These are phyloP conservation scores for Epichloe sibirici DNA, from an alignment of 2,329 filamentous ascomycete species.

Conservation along the genomic window DNA sequence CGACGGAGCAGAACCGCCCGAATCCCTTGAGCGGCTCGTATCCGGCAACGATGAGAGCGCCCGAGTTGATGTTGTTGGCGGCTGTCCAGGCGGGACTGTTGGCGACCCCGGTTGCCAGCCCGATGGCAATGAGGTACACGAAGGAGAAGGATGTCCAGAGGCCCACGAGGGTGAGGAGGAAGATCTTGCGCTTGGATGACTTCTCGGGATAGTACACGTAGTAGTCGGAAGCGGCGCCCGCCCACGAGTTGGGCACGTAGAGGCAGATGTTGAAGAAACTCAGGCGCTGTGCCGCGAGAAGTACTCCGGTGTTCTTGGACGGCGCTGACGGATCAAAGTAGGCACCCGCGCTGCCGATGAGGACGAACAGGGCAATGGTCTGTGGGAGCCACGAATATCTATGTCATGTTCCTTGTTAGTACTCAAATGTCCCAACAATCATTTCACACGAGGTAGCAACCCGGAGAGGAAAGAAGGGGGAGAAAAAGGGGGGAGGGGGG, in stretches of 20 bases:
- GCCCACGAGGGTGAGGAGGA: constrained; percentile 56
- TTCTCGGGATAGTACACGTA: constrained; percentile 62
- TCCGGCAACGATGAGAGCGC: constrained; percentile 45
- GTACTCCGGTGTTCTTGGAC: constrained; percentile 49
- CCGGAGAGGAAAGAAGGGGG: background rate
- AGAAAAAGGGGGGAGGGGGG: no score
- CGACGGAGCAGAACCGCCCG: constrained; percentile 42
- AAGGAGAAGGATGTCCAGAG: constrained; percentile 50
- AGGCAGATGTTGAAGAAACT: constrained; percentile 61
- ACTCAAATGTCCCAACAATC: background rate
- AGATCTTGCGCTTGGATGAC: constrained; percentile 49
- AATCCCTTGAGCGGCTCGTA: constrained; percentile 41
- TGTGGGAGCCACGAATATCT: constrained; percentile 44
- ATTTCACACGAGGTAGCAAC: no score
- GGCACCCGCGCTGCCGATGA: constrained; percentile 52
- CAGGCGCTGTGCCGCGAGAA: constrained; percentile 43
- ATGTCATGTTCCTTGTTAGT: background rate
- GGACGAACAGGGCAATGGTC: constrained; percentile 61
- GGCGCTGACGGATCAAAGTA: constrained; percentile 51
- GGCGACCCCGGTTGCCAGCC: constrained; percentile 39
- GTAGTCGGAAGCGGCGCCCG: constrained; percentile 64
- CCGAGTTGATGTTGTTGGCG: constrained; percentile 39
- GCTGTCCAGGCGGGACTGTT: constrained; percentile 36
- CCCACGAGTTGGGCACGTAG: constrained; percentile 44
- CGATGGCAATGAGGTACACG: constrained; percentile 49